A percentile compares a stretch with the other conserved stretches of the same genome.
Evolutionary conservation across 192 early-diverging fungal species (phyloP).

Genomic region (Coemansia sp.): DNA sequence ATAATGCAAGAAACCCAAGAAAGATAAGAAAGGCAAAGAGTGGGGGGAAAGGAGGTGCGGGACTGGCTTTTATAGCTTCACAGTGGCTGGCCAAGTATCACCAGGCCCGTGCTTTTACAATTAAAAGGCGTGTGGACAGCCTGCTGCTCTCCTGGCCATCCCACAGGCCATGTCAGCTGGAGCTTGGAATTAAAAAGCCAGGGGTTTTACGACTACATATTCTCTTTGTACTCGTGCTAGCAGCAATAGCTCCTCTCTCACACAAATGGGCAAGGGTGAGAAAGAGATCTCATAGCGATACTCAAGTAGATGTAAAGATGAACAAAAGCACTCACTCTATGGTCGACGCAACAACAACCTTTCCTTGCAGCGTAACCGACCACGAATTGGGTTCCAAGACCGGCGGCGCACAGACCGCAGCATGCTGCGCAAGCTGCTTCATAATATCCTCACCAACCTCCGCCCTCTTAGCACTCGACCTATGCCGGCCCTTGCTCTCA

Average conservation of each 20-base stretch:
- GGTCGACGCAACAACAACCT: not conserved
- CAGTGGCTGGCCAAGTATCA: not conserved
- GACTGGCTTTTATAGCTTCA: slow-evolving; percentile 1
- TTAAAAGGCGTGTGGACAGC: not conserved
- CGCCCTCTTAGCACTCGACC: not conserved
- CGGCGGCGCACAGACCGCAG: slow-evolving; percentile 9
- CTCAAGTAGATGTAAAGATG: no score
- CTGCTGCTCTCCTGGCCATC: not conserved
- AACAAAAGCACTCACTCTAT: not conserved
- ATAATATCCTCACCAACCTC: slow-evolving; percentile 9
- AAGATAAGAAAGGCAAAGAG: not conserved
- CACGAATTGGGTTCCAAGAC: slow-evolving; percentile 13
- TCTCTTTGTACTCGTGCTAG: no score
- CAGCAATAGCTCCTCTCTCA: not conserved
- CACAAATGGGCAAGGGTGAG: not conserved
- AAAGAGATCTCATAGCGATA: no score
- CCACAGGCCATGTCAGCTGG: slow-evolving; percentile 1
- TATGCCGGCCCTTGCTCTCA: slow-evolving; percentile 9
- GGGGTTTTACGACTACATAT: not conserved
- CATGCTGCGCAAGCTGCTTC: not conserved
- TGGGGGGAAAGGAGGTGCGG: not conserved
- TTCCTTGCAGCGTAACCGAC: slow-evolving; percentile 30
- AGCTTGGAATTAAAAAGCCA: not conserved
- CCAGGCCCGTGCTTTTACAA: not conserved
- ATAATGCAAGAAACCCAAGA: not conserved